A percentile compares a stretch with the other conserved stretches of the same genome.
phyloP scores from a whole-genome alignment of 176 grass and related monocot genomes.

The Sorghum bicolor region DNA sequence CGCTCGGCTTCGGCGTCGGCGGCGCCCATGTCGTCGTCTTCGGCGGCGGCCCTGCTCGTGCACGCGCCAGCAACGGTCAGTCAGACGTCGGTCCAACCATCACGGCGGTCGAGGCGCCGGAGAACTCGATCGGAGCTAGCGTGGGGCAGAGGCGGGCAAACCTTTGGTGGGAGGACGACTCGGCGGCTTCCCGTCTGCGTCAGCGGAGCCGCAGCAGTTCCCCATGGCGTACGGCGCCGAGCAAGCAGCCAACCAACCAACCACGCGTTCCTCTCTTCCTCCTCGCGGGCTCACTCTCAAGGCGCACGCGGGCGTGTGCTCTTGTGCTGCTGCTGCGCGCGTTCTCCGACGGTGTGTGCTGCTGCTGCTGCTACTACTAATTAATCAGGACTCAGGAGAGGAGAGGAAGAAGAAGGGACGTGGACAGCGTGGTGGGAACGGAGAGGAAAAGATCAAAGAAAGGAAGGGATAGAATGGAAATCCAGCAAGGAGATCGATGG shows the following conservation, averaged over 20 bases:
- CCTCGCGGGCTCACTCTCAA: too few species aligned
- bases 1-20: neutral
- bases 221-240: conserved; percentile 1
- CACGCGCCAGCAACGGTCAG: neutral
- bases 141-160: neutral
- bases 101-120: neutral
- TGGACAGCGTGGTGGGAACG: neutral
- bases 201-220: conserved; percentile 15
- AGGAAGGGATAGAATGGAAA: neutral
- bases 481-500: neutral
- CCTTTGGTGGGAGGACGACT: neutral
- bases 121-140: neutral
- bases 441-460: neutral
- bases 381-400: neutral
- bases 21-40: neutral
- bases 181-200: neutral
- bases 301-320: neutral
- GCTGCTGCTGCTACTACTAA: neutral
- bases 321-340: too few species aligned
- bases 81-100: neutral
- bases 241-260: neutral
- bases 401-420: neutral
- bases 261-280: neutral
- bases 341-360: neutral
- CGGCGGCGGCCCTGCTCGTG: neutral